Evolutionary conservation across 495 filamentous ascomycete species (phyloP).

Genomic region (Immersiella caudata): DNA sequence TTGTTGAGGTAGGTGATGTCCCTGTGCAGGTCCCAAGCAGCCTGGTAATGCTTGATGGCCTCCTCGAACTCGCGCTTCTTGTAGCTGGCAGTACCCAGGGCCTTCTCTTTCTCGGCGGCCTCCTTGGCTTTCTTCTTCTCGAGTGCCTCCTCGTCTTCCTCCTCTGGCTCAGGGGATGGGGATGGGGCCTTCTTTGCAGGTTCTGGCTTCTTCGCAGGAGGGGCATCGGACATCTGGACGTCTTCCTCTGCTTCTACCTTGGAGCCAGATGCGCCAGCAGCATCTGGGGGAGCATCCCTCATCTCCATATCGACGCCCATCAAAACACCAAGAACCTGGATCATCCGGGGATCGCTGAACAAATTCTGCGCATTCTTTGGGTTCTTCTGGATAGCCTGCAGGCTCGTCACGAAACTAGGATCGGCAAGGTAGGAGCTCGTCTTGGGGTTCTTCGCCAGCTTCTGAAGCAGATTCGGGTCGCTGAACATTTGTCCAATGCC

Average conservation of each 20-base stretch:
- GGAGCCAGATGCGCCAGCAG: slow-evolving; percentile 46
- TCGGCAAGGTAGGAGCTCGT: slow-evolving; percentile 85
- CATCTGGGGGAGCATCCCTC: slow-evolving; percentile 52
- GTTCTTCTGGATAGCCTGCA: slow-evolving; percentile 77
- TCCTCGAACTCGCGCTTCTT: slow-evolving; percentile 96
- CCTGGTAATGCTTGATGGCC: slow-evolving; percentile 92
- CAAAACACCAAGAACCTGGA: slow-evolving; percentile 91
- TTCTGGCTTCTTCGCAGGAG: slow-evolving; percentile 35
- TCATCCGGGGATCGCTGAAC: slow-evolving; percentile 85
- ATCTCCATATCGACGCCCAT: slow-evolving; percentile 95
- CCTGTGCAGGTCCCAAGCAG: slow-evolving; percentile 93
- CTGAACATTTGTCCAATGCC: slow-evolving; percentile 90
- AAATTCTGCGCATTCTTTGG: slow-evolving; percentile 77
- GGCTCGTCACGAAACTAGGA: slow-evolving; percentile 83
- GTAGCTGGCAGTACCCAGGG: slow-evolving; percentile 89
- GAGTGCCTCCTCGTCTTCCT: slow-evolving; percentile 76
- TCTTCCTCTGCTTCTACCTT: slow-evolving; percentile 69
- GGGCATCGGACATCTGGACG: slow-evolving; percentile 74
- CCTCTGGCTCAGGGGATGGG: slow-evolving; percentile 65
- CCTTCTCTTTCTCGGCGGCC: slow-evolving; percentile 93
- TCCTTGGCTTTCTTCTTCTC: slow-evolving; percentile 88
- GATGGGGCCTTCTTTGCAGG: slow-evolving; percentile 53
- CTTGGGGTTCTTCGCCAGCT: slow-evolving; percentile 92
- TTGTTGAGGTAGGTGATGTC: slow-evolving; percentile 99
- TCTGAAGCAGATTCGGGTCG: slow-evolving; percentile 85